Evolutionary conservation across 1,284 basidiomycete species (phyloP).

Genomic region (Irpex sp.): DNA sequence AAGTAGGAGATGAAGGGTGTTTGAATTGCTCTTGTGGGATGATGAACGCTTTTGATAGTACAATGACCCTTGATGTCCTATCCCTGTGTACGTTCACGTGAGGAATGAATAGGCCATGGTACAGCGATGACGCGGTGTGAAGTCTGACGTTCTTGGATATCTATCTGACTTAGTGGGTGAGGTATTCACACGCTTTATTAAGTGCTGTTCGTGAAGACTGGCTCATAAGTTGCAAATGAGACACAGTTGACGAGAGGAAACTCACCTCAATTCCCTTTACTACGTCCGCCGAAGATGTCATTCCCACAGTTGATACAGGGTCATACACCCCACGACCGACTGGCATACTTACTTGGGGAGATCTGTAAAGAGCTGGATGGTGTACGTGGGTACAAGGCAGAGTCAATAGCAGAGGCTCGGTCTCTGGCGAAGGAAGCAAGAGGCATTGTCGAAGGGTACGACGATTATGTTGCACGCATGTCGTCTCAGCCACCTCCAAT

Average conservation of each 20-base stretch:
- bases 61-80: background rate
- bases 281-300: background rate
- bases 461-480: slow-evolving; percentile 19
- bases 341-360: slow-evolving; percentile 15
- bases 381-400: background rate
- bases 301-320: slow-evolving; percentile 7
- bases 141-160: background rate
- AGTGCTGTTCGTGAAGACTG: background rate
- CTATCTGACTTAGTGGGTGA: background rate
- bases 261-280: background rate
- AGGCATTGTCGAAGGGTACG: slow-evolving; percentile 21
- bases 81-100: background rate
- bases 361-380: slow-evolving; percentile 18
- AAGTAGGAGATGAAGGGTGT: slow-evolving; percentile 1
- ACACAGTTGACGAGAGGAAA: background rate
- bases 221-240: no score
- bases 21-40: background rate
- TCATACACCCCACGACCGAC: slow-evolving; percentile 23
- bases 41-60: no score
- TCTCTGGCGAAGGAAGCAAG: slow-evolving; percentile 18
- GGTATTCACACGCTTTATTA: background rate
- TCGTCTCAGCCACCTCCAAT: slow-evolving; percentile 19
- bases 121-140: background rate
- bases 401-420: slow-evolving; percentile 5
- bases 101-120: slow-evolving; percentile 3